Conservation (phyloP, 495 filamentous ascomycete genomes). For the Daldinia childiae region DNA sequence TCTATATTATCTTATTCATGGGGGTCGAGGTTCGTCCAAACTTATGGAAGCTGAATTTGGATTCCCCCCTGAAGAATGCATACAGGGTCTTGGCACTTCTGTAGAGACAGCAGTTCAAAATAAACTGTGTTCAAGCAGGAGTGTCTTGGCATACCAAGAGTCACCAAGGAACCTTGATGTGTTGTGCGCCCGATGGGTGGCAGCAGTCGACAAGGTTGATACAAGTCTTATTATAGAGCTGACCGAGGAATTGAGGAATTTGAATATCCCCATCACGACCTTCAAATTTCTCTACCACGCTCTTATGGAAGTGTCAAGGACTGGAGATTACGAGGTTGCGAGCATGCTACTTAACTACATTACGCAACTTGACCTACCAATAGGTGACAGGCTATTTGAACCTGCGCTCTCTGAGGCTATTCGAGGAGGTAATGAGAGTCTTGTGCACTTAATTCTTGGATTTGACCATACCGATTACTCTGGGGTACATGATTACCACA, state of each 20-base stretch:
- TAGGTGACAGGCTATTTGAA: neutral
- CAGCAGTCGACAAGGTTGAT: neutral
- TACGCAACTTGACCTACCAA: neutral
- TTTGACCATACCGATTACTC: neutral
- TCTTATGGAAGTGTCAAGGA: neutral
- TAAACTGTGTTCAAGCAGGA: no score
- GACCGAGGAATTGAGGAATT: neutral
- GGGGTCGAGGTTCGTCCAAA: no score
- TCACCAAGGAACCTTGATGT: neutral
- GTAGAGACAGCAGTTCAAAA: no score
- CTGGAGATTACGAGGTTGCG: neutral
- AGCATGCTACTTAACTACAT: neutral
- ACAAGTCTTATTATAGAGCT: neutral
- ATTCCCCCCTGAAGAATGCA: no score
- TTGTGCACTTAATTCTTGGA: neutral
- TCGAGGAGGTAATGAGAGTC: neutral
- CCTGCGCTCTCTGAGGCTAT: neutral
- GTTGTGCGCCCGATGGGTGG: neutral
- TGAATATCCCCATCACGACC: neutral
- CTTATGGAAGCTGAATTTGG: no score
- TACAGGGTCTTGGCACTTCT: no score
- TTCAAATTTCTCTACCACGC: neutral
- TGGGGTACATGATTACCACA: neutral
- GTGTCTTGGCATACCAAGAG: no score
- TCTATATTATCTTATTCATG: neutral